phyloP scores from a whole-genome alignment of 2,329 filamentous ascomycete genomes.

The Pseudofabraea citricarpa region DNA sequence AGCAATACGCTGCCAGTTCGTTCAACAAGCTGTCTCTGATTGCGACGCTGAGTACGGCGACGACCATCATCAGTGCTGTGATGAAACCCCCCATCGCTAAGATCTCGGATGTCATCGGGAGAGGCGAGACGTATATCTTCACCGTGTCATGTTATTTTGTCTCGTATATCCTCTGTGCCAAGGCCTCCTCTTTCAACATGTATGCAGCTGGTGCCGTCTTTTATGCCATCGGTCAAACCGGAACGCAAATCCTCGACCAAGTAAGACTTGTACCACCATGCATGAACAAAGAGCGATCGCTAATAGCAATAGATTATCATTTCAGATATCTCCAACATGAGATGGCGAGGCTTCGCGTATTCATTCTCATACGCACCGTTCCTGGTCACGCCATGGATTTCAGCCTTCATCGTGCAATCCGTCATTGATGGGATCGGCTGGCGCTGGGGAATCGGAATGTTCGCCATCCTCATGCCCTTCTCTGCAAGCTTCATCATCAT shows the following conservation, averaged over 20 bases:
- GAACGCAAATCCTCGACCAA: constrained; percentile 1
- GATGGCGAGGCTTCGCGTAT: constrained; percentile 46
- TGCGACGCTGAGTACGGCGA: constrained; percentile 26
- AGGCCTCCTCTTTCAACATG: constrained; percentile 44
- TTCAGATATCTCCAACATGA: constrained; percentile 52
- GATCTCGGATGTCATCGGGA: constrained; percentile 56
- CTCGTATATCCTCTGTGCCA: constrained; percentile 54
- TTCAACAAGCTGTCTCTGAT: constrained; percentile 28
- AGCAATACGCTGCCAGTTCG: constrained; percentile 29
- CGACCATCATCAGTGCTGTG: constrained; percentile 40
- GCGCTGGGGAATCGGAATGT: constrained; percentile 55
- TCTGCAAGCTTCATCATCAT: constrained; percentile 43
- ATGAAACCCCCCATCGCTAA: constrained; percentile 58
- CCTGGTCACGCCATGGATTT: constrained; percentile 51
- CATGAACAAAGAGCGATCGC: constrained; percentile 56
- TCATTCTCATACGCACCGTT: constrained; percentile 47
- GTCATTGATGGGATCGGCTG: constrained; percentile 40
- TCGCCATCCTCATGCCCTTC: constrained; percentile 49
- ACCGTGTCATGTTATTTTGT: constrained; percentile 49
- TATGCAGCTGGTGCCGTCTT: constrained; percentile 52
- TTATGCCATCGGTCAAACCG: constrained; percentile 29
- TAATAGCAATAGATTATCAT: constrained; percentile 56
- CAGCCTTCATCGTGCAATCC: constrained; percentile 41
- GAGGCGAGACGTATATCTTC: constrained; percentile 54
- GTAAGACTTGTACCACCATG: constrained; percentile 29